Evolutionary conservation across 495 filamentous ascomycete species (phyloP).

Genomic region (Penicillium diatomitis): DNA sequence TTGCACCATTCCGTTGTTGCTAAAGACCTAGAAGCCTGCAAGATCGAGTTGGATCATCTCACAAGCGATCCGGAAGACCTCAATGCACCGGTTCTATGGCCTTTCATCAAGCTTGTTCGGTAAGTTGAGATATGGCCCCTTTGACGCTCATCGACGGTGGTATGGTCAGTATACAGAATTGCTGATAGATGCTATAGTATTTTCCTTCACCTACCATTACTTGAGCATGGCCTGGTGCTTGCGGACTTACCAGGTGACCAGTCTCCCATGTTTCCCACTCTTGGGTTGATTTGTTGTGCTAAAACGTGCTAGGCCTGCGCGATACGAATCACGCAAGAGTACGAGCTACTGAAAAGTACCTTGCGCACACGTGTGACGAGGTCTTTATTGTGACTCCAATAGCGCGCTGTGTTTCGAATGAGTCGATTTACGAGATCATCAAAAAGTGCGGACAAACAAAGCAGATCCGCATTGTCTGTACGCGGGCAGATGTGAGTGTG

Average conservation of each 20-base stretch:
- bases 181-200: background rate
- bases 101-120: background rate
- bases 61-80: background rate
- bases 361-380: background rate
- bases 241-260: background rate
- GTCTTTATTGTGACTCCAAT: background rate
- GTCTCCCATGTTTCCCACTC: background rate
- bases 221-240: background rate
- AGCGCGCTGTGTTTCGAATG: background rate
- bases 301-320: background rate
- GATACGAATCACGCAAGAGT: background rate
- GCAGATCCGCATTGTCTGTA: background rate
- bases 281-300: background rate
- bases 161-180: background rate
- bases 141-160: no score
- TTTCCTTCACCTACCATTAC: background rate
- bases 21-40: background rate
- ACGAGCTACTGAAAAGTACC: background rate
- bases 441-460: background rate
- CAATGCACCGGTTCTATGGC: background rate
- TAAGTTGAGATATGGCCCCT: no score
- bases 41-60: background rate
- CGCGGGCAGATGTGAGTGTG: background rate
- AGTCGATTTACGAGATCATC: background rate
- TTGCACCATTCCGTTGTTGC: background rate